Base-by-base conservation (phyloP, 768 basidiomycete species). In the Myochromella boudieri region DNA sequence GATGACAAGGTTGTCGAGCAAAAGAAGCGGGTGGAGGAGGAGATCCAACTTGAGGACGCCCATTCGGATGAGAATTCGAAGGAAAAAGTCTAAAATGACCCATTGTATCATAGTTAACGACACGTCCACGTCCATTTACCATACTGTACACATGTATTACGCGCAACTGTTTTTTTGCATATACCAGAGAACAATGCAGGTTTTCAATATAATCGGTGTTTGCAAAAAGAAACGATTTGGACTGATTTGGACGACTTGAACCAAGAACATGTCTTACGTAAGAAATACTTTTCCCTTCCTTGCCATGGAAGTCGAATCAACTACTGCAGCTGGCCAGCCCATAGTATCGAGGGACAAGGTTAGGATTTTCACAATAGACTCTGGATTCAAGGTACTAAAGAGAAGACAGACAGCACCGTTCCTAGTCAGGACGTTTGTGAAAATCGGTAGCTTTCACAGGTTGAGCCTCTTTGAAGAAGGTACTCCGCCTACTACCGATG, bases 381-480 rank as follows among this genome's bases (percentile, higher is more conserved):
- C 47, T 6, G 17, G 42, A 11, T 18, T 27, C 5, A 17, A 17
- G 4, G 6, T 12, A 34, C 48, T 57, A 33, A 55, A 43, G 15
- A 39, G 2, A 31, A n/a, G 37, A 1, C 46, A 91, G 89, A 88
- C 84, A 4, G 76, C 84, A 0, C 90, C 90, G 5, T 92, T 92
- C 64, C 80, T 92, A 44, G 81, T 92, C 27, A 79, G 90, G 40
- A 74, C 88, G 11, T 92, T 92, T 62, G 76, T 91, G 46, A 91
- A 90, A 77, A 79, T 88, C 29, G 87, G 87, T 15, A 70, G 80
- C 28, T 90, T 89, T 61, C 90, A 91, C 62, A 76, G 85, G 32
- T 67, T 89, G 18, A 66, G 72, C 3, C 72, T 87, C 45, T 92
- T 92, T 54, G 87, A 92, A 58, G 87, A 91, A 48, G 82, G 86